Base-by-base conservation (phyloP, 163 green algal genomes). In the Trebouxia gelatinosa region DNA sequence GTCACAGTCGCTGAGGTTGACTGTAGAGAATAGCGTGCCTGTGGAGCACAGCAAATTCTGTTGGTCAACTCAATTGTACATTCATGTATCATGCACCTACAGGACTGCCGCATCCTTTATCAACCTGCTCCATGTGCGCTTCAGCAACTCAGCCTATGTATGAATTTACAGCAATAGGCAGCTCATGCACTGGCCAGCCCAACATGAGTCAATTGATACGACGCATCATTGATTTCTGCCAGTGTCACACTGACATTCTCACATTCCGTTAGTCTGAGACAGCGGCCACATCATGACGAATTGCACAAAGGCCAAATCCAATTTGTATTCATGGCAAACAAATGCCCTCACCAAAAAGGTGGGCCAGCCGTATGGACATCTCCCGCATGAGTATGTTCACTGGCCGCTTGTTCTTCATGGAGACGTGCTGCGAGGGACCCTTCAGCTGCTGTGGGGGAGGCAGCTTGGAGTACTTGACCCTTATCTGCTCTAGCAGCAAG, bases 401-500 rank as follows among this genome's bases (percentile, higher is more conserved):
- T 50, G 65, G 64, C 64, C 61, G n/a, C 72, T 65, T 68, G 76
- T 34, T 16, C 50, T 61, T 28, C 46, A 43, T 40, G 40, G 61
- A 21, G 54, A 74, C 31, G 48, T 65, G 26, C 50, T 75, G 71
- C 23, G 26, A 21, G 28, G 11, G 51, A 6, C 29, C 46, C 29
- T 48, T 70, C 40, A 17, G 31, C 62, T 38, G 21, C 35, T 35
- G 11, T 37, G 35, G 40, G 34, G 75, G 46, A 61, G 32, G 67
- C 74, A 84, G 70, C 66, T 66, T 58, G 0, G 23, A 81, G 6
- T 70, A 89, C 80, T 80, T 86, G n/a, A 29, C 62, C 17, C 87
- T 75, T 78, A 91, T 92, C 62, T 90, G 86, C 61, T 96, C 89
- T 75, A 97, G 92, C 58, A 97, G 83, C 65, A 93, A 77, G 34